Conservation (phyloP, 2,329 filamentous ascomycete species). For the Mollisiaceae sp. region DNA sequence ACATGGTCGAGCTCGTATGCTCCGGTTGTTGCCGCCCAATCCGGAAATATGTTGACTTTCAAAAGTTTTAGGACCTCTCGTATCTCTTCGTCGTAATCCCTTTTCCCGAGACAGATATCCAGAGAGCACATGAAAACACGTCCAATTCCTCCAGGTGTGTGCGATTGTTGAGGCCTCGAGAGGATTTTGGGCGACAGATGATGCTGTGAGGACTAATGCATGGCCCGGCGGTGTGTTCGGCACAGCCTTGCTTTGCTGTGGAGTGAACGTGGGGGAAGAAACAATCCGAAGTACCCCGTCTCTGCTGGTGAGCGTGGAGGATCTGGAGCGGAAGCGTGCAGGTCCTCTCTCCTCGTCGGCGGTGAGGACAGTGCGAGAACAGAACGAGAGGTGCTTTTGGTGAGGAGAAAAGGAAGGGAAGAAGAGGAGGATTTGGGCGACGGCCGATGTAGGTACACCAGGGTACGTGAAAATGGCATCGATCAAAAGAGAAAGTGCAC, state of each 20-base stretch:
- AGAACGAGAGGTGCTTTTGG: no score
- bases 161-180: background rate
- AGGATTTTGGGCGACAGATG: background rate
- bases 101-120: background rate
- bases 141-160: background rate
- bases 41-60: background rate
- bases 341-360: background rate
- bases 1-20: conserved; percentile 15
- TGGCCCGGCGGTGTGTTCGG: background rate
- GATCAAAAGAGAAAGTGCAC: background rate
- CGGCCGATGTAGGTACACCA: no score
- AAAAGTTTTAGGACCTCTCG: background rate
- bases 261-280: conserved; percentile 9
- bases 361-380: no score
- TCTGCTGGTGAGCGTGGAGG: background rate
- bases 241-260: conserved; percentile 1
- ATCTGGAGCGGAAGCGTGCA: background rate
- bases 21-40: background rate
- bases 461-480: background rate
- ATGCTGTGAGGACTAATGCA: background rate
- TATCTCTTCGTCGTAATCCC: background rate
- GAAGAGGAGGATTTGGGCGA: no score
- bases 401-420: no score
- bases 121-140: background rate
- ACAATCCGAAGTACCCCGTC: background rate